Evolutionary conservation across 2,329 filamentous ascomycete genomes (phyloP).

Genomic region (Juglanconis juglandina): DNA sequence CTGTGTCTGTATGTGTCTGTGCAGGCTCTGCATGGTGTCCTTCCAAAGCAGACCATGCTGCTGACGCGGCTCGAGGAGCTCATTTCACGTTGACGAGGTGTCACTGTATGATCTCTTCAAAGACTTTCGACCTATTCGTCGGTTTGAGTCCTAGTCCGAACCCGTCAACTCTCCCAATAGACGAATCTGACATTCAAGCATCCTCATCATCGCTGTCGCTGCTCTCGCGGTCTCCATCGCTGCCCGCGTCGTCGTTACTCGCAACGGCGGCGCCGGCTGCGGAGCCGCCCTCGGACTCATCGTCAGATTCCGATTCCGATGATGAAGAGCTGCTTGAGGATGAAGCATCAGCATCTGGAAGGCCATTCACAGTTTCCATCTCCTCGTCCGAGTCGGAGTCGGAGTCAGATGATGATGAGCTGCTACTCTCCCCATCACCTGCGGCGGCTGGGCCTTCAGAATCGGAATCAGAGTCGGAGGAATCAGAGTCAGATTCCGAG

Average conservation of each 20-base stretch:
- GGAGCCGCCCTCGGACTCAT: slow-evolving; percentile 11
- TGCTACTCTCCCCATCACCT: slow-evolving; percentile 28
- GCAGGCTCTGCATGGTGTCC: not conserved
- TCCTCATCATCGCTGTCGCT: slow-evolving; percentile 23
- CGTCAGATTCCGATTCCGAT: slow-evolving; percentile 18
- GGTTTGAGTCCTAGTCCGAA: not conserved
- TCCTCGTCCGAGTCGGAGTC: slow-evolving; percentile 34
- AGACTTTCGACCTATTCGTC: not conserved
- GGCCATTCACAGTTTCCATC: slow-evolving; percentile 18
- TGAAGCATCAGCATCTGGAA: slow-evolving; percentile 17
- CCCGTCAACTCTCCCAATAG: too few relatives aligned
- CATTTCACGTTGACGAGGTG: not conserved
- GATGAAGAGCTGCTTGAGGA: slow-evolving; percentile 27
- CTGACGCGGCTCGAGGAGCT: not conserved
- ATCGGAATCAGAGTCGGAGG: slow-evolving; percentile 22
- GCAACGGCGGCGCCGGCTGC: slow-evolving; percentile 11
- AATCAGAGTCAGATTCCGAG: slow-evolving; percentile 31
- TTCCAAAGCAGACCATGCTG: not conserved
- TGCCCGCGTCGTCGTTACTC: slow-evolving; percentile 17
- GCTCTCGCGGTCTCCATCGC: slow-evolving; percentile 20
- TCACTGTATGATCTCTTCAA: not conserved
- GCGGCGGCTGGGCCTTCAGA: slow-evolving; percentile 27
- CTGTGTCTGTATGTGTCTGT: not conserved
- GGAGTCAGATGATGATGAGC: slow-evolving; percentile 31
- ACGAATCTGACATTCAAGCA: not conserved